Conservation (phyloP, 495 filamentous ascomycete genomes). For the Podospora comata region DNA sequence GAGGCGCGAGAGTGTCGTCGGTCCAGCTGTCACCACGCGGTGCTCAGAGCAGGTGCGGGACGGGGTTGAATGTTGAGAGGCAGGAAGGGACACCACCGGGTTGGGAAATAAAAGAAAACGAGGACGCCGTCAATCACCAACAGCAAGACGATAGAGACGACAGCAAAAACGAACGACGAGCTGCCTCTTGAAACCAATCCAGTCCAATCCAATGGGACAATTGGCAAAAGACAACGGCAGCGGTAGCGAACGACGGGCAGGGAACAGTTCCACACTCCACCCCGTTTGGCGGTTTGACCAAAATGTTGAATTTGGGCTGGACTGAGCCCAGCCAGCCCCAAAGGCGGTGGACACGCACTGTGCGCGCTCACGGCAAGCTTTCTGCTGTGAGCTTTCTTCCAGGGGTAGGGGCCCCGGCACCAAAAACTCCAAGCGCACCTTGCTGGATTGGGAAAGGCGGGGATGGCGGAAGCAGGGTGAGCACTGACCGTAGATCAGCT, state of each 20-base stretch:
- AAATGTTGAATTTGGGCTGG: constrained; percentile 26
- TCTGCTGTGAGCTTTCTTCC: constrained; percentile 3
- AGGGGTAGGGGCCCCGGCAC: not conserved
- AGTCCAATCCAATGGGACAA: constrained; percentile 6
- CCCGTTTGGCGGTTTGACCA: constrained; percentile 17
- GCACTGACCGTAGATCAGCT: not conserved
- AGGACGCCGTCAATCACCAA: not conserved
- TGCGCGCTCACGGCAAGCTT: not conserved
- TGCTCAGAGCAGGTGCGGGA: constrained; percentile 1
- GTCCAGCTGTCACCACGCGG: not conserved
- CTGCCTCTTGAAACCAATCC: constrained; percentile 1
- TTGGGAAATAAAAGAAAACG: not conserved
- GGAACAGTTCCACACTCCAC: constrained; percentile 16
- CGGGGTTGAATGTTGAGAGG: not conserved
- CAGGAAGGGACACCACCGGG: not conserved
- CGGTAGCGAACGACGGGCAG: constrained; percentile 4
- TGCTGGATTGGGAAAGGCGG: not conserved
- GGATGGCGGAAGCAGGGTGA: not conserved
- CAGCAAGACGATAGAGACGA: not conserved
- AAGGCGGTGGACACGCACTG: constrained; percentile 1
- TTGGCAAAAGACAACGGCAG: constrained; percentile 8
- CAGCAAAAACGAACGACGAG: constrained; percentile 9
- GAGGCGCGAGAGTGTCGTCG: not conserved
- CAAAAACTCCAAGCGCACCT: not conserved
- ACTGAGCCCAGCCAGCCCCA: not conserved